Base-by-base conservation (phyloP, 2,329 filamentous ascomycete species). In the Nemania sp. region DNA sequence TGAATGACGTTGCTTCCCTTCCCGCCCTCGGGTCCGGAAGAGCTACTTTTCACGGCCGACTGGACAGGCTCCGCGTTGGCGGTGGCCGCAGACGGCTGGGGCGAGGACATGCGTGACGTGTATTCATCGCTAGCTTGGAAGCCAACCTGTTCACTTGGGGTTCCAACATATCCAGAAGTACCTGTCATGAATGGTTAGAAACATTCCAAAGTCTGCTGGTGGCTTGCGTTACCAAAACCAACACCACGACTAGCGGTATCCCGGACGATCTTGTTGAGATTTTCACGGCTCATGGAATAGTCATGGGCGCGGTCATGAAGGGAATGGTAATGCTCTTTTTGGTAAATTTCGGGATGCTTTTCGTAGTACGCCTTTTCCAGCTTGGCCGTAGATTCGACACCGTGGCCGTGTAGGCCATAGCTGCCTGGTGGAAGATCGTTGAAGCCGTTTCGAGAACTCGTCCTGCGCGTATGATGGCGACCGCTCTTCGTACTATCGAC, bases 281-380 rank as follows among this genome's bases (percentile, higher is more conserved):
- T 91, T 43, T 92, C 90, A 69, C 90, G 93, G 76, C 90, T 95
- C 86, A 96, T 84, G 57, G 92, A 91, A 78, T 90, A 96, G 72
- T 95, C 90, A 64, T 80, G 80, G 64, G 81, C 79, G 58, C 84
- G 82, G 54, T 85, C 83, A 59, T 83, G 78, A 29, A 85, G 77
- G 45, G 82, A 79, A 10, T 78, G 78, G 29, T 80, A 86, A 66
- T 87, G 84, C 72, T 93, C 91, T 75, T 94, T 91, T 73, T 89
- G 87, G 57, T 85, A 82, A 32, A 89, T 81, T 67, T 97, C 91
- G 0, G 94, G 94, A 71, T 97, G 92, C 77, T 95, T 97, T 70
- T 92, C 87, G 72, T 95, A 96, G 84, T 96, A 97, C 25, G 90
- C 90, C 78, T 90, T 91, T 70, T 97, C 92, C 42, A 98, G 90